These are phyloP conservation scores for Cyclostephanos invisitatus DNA, from an alignment of 108 stramenopile species.

Conservation along the genomic window DNA sequence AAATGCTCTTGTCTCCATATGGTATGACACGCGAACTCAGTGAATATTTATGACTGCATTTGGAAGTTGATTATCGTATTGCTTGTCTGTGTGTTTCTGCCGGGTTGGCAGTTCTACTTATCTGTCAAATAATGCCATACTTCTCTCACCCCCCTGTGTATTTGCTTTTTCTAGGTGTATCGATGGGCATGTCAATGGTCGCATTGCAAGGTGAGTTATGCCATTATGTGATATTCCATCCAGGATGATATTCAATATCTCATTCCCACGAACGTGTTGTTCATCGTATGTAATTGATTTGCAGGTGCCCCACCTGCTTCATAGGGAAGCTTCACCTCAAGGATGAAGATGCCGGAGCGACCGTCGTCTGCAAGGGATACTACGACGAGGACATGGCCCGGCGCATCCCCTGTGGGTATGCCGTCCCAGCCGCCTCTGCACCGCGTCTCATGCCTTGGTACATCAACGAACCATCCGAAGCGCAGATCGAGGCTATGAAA, in stretches of 20 bases:
- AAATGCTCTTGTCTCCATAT: too few relatives aligned
- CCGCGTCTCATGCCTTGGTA: constrained; percentile 47
- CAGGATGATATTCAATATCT: too few relatives aligned
- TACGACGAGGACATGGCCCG: constrained; percentile 65
- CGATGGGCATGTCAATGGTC: constrained; percentile 74
- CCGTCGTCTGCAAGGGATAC: constrained; percentile 56
- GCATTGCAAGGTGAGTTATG: constrained; percentile 49
- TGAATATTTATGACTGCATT: background rate
- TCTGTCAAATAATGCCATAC: background rate
- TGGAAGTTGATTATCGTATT: background rate
- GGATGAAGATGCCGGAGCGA: constrained; percentile 53
- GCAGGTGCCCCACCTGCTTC: constrained; percentile 61
- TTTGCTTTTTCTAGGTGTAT: constrained; percentile 47
- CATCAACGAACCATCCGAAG: constrained; percentile 57
- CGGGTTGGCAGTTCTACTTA: background rate
- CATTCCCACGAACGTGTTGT: background rate
- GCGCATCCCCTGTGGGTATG: constrained; percentile 28
- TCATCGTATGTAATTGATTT: background rate
- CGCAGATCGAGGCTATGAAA: constrained; percentile 73
- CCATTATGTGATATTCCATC: background rate
- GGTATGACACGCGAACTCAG: too few relatives aligned
- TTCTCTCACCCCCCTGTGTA: background rate
- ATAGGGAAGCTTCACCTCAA: constrained; percentile 60
- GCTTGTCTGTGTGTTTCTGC: too few relatives aligned
- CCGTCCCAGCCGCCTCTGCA: constrained; percentile 2